Evolutionary conservation across 306 rosid genomes (phyloP), one percentile per base, ranked within the genome.

Genomic region (Albizia julibrissin): DNA sequence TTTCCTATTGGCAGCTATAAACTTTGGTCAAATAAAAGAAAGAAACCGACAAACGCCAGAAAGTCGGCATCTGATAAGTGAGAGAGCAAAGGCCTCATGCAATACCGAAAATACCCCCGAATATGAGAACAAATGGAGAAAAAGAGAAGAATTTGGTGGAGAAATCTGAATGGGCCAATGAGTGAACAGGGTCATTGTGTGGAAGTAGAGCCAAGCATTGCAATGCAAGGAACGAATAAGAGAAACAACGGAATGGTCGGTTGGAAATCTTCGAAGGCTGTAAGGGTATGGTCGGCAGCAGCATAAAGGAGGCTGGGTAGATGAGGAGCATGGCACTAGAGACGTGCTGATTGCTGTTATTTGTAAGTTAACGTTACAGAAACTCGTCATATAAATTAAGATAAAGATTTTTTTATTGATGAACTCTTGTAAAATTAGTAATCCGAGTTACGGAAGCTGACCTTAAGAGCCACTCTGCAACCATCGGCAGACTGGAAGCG

Each of bases 41-140:
- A 44, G 39, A 43, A 71, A 44, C 75, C 75, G 75, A 71, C 75
- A 44, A 71, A 22, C 22, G 58, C 39, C 58, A 43, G 15, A 70
- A 71, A 71, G 75, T 71, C 58, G 39, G 58, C 58, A 14, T 13
- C 39, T 44, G 37, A 71, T 44, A 44, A 71, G 58, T 24, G 33
- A 24, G 3, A 22, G 52, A 69, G 13, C 5, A 12, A 22, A 42
- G 44, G 13, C 33, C 52, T 16, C 24, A 0, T 18, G 6, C 71
- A 33, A 66, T 66, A 18, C 71, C 71, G 24, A 66, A 33, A 66
- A 7, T 66, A 66, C 71, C 71, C 70, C 44, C 24, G 0, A 13
- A n/a, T 54, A 7, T 24, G 5, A 13, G n/a, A n/a, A 26, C 4
- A 1, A 22, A 10, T 0, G 31, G 13, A 56, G 10, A 24, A 58